A percentile compares a stretch with the other conserved stretches of the same genome.
Conservation (phyloP, 2,329 filamentous ascomycete species). For the Claviceps lovelessii region DNA sequence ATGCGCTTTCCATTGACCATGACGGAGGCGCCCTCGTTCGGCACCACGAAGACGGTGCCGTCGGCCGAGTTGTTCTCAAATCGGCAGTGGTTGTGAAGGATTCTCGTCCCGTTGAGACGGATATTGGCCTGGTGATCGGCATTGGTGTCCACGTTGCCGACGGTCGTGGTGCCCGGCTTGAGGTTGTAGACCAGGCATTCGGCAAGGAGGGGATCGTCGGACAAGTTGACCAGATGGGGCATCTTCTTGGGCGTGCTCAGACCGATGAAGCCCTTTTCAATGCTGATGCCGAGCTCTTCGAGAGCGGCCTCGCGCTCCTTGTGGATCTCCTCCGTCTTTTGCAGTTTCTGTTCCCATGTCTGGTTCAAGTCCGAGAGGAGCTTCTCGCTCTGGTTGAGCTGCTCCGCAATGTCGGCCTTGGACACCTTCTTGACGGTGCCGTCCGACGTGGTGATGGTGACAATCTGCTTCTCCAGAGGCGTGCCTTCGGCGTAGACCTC, state of each 20-base stretch:
- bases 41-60: constrained; percentile 81
- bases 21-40: constrained; percentile 80
- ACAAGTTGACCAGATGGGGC: constrained; percentile 95
- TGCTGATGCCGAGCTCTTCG: constrained; percentile 95
- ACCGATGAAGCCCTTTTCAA: constrained; percentile 94
- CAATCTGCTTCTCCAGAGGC: constrained; percentile 87
- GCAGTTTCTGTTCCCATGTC: constrained; percentile 94
- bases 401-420: constrained; percentile 95
- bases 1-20: constrained; percentile 96
- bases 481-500: constrained; percentile 87
- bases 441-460: constrained; percentile 78
- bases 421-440: constrained; percentile 87
- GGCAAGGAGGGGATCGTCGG: constrained; percentile 81
- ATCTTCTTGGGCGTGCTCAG: constrained; percentile 96
- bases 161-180: constrained; percentile 85
- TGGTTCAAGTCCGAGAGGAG: constrained; percentile 91
- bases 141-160: constrained; percentile 83
- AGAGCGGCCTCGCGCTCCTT: constrained; percentile 90
- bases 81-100: constrained; percentile 79
- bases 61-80: constrained; percentile 72
- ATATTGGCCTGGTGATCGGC: constrained; percentile 68
- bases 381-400: constrained; percentile 92
- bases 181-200: constrained; percentile 97
- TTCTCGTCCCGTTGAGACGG: constrained; percentile 82
- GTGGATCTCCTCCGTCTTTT: constrained; percentile 92